phyloP scores from a whole-genome alignment of 1,284 basidiomycete genomes.

The Ustilago xerochloae region DNA sequence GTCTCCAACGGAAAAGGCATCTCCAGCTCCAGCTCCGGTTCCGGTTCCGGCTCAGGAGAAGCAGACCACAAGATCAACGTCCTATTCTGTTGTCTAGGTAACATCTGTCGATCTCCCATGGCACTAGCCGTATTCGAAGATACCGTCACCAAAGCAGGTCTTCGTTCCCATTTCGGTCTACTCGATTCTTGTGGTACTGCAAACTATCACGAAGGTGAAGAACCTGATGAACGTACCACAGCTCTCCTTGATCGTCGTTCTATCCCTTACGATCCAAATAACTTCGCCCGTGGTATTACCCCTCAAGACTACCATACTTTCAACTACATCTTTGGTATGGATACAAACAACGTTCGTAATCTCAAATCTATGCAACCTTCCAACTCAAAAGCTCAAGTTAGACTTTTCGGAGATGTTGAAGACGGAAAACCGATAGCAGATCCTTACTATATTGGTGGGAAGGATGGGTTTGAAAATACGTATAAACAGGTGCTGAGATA shows the following conservation, averaged over 20 bases:
- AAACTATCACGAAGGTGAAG: slow-evolving; percentile 62
- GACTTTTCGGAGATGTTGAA: slow-evolving; percentile 57
- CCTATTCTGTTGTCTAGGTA: slow-evolving; percentile 64
- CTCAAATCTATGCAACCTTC: slow-evolving; percentile 66
- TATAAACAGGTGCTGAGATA: slow-evolving; percentile 70
- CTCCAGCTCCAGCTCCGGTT: no score
- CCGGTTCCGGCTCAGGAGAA: not conserved
- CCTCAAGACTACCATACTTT: slow-evolving; percentile 68
- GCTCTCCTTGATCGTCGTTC: slow-evolving; percentile 69
- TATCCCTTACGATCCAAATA: slow-evolving; percentile 66
- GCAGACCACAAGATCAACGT: slow-evolving; percentile 51
- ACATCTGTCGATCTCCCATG: slow-evolving; percentile 65
- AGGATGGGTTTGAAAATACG: slow-evolving; percentile 67
- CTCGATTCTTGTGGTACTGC: slow-evolving; percentile 64
- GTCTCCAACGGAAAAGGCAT: no score
- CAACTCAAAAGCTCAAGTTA: slow-evolving; percentile 49
- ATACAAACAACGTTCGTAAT: slow-evolving; percentile 68
- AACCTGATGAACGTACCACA: slow-evolving; percentile 66
- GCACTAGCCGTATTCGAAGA: slow-evolving; percentile 62
- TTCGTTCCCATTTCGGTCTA: slow-evolving; percentile 47
- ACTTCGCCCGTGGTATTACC: slow-evolving; percentile 68
- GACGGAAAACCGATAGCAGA: slow-evolving; percentile 47
- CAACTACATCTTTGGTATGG: slow-evolving; percentile 72
- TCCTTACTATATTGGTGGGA: slow-evolving; percentile 70
- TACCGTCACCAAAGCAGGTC: slow-evolving; percentile 32